A percentile compares a stretch with the other conserved stretches of the same genome.
Conservation (phyloP, 176 grass and related monocot species). For the Neostapfia colusana region DNA sequence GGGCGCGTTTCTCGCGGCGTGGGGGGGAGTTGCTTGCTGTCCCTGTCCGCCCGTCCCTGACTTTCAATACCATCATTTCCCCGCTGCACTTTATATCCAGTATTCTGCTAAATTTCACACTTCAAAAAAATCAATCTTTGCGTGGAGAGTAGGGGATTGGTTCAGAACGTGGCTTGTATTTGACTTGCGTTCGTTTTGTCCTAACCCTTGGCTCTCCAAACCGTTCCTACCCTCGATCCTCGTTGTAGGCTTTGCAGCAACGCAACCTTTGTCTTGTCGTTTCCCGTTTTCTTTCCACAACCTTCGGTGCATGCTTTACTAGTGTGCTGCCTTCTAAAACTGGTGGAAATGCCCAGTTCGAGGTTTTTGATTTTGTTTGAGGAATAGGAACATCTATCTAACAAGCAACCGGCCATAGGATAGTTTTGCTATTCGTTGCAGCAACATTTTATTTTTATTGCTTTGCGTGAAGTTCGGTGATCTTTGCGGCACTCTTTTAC, state of each 20-base stretch:
- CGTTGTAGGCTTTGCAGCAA: not conserved
- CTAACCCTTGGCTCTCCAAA: not conserved
- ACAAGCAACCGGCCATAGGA: not conserved
- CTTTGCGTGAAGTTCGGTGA: not conserved
- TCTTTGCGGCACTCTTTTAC: not conserved
- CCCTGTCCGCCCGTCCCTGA: too few relatives aligned
- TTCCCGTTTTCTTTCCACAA: slow-evolving; percentile 4
- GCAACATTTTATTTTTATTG: not conserved
- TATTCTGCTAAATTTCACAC: too few relatives aligned
- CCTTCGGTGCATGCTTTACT: not conserved
- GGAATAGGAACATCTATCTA: not conserved
- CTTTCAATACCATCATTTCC: too few relatives aligned
- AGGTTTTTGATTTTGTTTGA: not conserved
- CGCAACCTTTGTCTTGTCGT: not conserved
- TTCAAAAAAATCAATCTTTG: too few relatives aligned
- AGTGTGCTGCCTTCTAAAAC: not conserved
- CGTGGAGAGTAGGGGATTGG: not conserved
- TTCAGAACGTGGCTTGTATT: not conserved
- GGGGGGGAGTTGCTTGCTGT: too few relatives aligned
- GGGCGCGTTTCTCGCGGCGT: too few relatives aligned
- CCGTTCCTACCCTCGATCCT: not conserved
- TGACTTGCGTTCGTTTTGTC: not conserved
- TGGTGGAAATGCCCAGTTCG: not conserved
- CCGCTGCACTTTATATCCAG: too few relatives aligned
- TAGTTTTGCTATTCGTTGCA: not conserved